Percentiles rank a stretch among this genome's conserved stretches.
Evolutionary conservation across 1,139 yeast genomes (phyloP).

Genomic region (Magnusiomyces magnusii): DNA sequence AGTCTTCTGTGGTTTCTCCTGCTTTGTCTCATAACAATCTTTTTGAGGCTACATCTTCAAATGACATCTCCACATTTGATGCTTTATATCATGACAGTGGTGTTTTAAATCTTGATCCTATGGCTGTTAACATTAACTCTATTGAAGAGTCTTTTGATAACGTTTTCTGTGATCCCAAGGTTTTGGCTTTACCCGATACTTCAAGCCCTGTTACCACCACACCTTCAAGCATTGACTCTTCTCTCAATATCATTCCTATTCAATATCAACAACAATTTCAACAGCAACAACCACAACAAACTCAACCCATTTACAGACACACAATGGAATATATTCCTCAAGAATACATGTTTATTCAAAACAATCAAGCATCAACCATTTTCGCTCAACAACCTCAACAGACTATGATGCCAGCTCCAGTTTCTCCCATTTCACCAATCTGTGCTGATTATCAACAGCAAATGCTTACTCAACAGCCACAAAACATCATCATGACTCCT

Average conservation of each 20-base stretch:
- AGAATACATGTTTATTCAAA: neutral
- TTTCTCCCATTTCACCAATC: neutral
- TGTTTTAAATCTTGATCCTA: neutral
- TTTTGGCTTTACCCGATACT: conserved; percentile 18
- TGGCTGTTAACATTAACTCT: neutral
- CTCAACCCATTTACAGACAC: neutral
- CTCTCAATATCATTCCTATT: neutral
- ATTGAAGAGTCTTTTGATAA: conserved; percentile 4
- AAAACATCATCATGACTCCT: neutral
- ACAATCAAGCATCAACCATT: neutral
- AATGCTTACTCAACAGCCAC: neutral
- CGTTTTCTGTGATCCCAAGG: conserved; percentile 23
- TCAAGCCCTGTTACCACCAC: neutral
- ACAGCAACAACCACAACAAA: neutral
- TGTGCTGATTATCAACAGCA: neutral
- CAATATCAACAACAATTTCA: neutral
- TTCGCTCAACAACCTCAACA: neutral
- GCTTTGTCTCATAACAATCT: neutral
- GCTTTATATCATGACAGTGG: neutral
- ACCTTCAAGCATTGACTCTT: neutral
- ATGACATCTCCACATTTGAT: neutral
- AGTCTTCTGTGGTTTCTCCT: conserved; percentile 4
- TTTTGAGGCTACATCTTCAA: neutral
- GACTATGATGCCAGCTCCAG: neutral
- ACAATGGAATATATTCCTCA: neutral